Percentiles rank a stretch among this genome's conserved stretches.
Conservation (phyloP, 371 early-diverging fungal species). For the Coemansia sp. region DNA sequence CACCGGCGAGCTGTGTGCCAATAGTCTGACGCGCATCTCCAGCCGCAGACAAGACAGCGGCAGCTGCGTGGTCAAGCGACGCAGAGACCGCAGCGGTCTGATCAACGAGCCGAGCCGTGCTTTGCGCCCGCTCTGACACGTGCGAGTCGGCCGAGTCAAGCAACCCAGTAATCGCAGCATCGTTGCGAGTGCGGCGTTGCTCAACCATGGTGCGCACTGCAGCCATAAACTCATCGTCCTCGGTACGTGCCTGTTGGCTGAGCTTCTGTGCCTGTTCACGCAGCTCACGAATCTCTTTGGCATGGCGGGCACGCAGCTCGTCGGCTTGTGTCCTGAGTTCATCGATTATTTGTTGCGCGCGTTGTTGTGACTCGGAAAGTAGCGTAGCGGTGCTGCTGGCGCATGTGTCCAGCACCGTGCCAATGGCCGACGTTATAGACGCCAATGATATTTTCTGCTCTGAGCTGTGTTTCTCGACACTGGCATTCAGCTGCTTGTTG, state of each 20-base stretch:
- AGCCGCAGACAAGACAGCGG: neutral
- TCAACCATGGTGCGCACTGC: neutral
- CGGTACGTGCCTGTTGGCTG: neutral
- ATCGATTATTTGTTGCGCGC: neutral
- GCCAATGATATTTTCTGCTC: neutral
- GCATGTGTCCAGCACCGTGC: neutral
- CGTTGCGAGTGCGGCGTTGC: neutral
- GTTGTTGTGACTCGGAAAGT: neutral
- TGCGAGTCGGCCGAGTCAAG: neutral
- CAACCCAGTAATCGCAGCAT: neutral
- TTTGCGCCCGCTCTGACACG: neutral
- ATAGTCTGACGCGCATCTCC: neutral
- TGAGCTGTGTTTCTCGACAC: neutral
- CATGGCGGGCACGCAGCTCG: neutral
- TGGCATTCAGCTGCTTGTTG: neutral
- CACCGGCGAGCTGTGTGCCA: neutral
- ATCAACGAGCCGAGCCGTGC: neutral
- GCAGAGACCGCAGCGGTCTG: neutral
- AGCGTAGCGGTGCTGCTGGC: neutral
- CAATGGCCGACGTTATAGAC: neutral
- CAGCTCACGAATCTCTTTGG: neutral
- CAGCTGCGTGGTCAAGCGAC: neutral
- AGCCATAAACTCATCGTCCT: neutral
- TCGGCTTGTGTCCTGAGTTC: neutral
- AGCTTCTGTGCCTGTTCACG: constrained; percentile 6